Conservation (phyloP, 176 grass and related monocot genomes). For the Phyllostachys edulis region DNA sequence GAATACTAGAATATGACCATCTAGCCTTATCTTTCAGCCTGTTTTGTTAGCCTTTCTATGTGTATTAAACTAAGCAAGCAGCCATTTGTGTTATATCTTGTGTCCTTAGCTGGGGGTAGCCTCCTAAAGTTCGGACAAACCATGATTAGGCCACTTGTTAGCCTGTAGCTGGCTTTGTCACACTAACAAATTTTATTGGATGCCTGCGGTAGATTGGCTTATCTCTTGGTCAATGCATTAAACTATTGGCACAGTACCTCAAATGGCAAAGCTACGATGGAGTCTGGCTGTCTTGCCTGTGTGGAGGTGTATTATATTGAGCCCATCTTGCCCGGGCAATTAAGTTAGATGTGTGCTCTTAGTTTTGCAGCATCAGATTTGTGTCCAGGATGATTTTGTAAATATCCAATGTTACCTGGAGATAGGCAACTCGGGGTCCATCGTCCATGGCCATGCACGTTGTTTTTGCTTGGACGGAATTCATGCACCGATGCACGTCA, state of each 20-base stretch:
- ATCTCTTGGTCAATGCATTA: conserved; percentile 9
- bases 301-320: not conserved
- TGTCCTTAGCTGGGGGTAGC: conserved; percentile 37
- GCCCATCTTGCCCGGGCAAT: conserved; percentile 9
- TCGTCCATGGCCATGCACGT: conserved; percentile 41
- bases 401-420: conserved; percentile 11
- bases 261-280: conserved; percentile 29
- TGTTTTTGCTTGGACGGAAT: conserved; percentile 39
- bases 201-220: conserved; percentile 19
- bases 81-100: conserved; percentile 14
- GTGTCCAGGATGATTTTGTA: conserved; percentile 2
- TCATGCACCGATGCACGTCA: conserved; percentile 37
- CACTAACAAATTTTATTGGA: conserved; percentile 9
- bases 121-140: conserved; percentile 51
- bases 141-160: conserved; percentile 32
- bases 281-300: conserved; percentile 38
- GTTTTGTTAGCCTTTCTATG: conserved; percentile 37
- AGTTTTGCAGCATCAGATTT: conserved; percentile 18
- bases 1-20: conserved; percentile 40
- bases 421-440: not conserved
- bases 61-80: not conserved
- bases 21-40: not conserved
- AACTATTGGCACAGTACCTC: conserved; percentile 16
- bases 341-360: not conserved
- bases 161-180: not conserved